A percentile compares a stretch with the other conserved stretches of the same genome.
Evolutionary conservation across 2,329 filamentous ascomycete genomes (phyloP).

Genomic region (Fusarium verticillioides): DNA sequence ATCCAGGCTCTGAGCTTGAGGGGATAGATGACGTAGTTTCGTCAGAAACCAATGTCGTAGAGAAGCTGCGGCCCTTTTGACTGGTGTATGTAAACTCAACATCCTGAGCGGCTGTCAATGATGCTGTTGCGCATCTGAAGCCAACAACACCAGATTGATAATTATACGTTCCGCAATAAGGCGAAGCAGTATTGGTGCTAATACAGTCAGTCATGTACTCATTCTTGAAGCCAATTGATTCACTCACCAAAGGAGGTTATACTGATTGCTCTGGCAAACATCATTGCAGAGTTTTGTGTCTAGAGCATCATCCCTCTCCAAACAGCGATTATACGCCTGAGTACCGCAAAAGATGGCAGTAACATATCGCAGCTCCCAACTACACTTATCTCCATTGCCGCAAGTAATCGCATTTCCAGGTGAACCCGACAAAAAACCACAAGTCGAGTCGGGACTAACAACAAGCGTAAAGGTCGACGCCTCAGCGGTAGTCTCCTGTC

Average conservation of each 20-base stretch:
- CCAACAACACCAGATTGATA: constrained; percentile 13
- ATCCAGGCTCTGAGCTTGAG: background rate
- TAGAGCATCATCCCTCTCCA: background rate
- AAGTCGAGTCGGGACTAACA: constrained; percentile 20
- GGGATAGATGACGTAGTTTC: background rate
- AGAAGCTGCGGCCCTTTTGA: background rate
- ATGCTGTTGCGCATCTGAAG: constrained; percentile 17
- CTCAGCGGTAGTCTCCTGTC: background rate
- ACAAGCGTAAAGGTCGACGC: constrained; percentile 10
- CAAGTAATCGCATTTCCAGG: constrained; percentile 32
- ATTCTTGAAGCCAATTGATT: rapidly evolving
- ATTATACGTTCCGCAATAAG: constrained; percentile 28
- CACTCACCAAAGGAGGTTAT: constrained; percentile 29
- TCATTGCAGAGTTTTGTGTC: constrained; percentile 20
- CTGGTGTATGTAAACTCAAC: constrained; percentile 16
- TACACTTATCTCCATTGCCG: constrained; percentile 1
- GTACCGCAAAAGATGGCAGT: constrained; percentile 15
- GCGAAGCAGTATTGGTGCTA: constrained; percentile 17
- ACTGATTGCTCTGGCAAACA: constrained; percentile 29
- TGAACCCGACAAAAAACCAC: constrained; percentile 27
- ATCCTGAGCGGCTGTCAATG: constrained; percentile 2
- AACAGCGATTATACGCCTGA: background rate
- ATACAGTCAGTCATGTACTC: rapidly evolving
- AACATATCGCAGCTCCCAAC: constrained; percentile 10
- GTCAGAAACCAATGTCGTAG: background rate